Conservation (phyloP, 2,329 filamentous ascomycete genomes). For the Davidsoniella neocaledoniae region DNA sequence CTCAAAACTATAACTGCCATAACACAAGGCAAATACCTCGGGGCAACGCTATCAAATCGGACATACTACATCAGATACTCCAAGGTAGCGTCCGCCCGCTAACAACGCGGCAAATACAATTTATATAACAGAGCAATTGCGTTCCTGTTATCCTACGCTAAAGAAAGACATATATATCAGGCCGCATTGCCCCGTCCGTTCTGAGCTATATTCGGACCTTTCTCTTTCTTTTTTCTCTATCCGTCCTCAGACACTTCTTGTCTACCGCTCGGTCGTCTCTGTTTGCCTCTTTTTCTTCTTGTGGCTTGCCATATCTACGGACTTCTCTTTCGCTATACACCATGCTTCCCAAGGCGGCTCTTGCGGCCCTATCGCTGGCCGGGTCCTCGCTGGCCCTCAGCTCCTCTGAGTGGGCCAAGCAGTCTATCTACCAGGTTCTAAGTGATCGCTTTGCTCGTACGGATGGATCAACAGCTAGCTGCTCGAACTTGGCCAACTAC, state of each 20-base stretch:
- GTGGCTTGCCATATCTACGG: not conserved
- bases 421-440: constrained; percentile 30
- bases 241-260: not conserved
- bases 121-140: too few relatives aligned
- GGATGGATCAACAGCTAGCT: constrained; percentile 21
- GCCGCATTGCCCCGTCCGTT: too few relatives aligned
- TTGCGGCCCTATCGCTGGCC: not conserved
- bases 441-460: constrained; percentile 27
- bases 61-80: too few relatives aligned
- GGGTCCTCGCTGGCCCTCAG: constrained; percentile 15
- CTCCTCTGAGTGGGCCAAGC: constrained; percentile 22
- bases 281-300: not conserved
- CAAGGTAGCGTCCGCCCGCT: too few relatives aligned
- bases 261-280: not conserved
- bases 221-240: not conserved
- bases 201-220: too few relatives aligned
- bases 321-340: not conserved
- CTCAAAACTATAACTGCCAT: too few relatives aligned
- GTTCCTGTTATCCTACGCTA: too few relatives aligned
- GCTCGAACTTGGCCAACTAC: constrained; percentile 21
- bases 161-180: too few relatives aligned
- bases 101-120: too few relatives aligned
- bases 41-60: too few relatives aligned
- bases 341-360: constrained; percentile 1
- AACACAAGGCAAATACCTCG: too few relatives aligned